phyloP scores from a whole-genome alignment of 2,329 filamentous ascomycete genomes.

The Thelonectria rubi region DNA sequence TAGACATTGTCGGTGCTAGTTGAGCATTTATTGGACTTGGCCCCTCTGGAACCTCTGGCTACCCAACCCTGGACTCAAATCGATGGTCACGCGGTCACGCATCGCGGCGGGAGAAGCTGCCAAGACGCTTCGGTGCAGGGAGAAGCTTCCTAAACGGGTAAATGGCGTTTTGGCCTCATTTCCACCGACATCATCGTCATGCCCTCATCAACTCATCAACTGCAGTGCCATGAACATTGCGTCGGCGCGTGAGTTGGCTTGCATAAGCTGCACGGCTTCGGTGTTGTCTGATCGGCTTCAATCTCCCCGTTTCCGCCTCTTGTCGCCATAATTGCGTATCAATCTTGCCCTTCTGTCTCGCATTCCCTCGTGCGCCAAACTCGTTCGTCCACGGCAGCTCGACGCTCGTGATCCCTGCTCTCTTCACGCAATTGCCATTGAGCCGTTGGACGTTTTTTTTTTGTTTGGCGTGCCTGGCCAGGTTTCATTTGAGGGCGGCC shows the following conservation, averaged over 20 bases:
- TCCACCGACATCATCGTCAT: conserved; percentile 40
- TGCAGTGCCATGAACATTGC: neutral
- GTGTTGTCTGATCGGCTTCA: neutral
- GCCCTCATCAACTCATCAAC: no score
- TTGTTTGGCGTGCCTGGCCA: conserved; percentile 9
- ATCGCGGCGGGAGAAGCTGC: neutral
- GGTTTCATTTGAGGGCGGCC: conserved; percentile 16
- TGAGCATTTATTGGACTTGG: conserved; percentile 7
- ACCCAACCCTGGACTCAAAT: neutral
- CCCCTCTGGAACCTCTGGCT: neutral
- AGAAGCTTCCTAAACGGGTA: conserved; percentile 33
- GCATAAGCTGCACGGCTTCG: conserved; percentile 16
- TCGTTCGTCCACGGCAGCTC: neutral
- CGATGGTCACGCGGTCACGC: conserved; percentile 26
- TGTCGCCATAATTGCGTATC: conserved; percentile 1
- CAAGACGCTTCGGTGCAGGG: conserved; percentile 27
- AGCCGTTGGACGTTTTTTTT: conserved; percentile 12
- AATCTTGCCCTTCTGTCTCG: neutral
- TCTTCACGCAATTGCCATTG: neutral
- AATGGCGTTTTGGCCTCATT: conserved; percentile 35
- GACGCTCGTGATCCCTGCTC: neutral
- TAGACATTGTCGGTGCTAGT: conserved; percentile 9
- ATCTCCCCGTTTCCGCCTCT: neutral
- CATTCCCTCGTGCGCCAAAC: neutral
- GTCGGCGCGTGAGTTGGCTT: conserved; percentile 21